These are phyloP conservation scores for Malania oleifera DNA, from an alignment of 164 flowering plant genomes.

Conservation along the genomic window DNA sequence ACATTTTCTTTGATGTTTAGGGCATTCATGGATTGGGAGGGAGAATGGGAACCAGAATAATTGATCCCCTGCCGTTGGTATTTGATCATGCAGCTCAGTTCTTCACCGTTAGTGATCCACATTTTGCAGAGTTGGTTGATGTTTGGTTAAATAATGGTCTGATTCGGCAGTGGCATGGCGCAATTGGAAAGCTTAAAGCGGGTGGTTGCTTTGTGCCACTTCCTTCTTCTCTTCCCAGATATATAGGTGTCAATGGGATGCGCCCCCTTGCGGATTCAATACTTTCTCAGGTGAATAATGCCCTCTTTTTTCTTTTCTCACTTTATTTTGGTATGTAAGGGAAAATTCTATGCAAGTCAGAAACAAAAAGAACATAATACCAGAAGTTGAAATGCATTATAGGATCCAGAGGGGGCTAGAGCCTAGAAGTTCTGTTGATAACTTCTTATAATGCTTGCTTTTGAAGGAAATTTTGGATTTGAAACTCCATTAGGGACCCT, in stretches of 20 bases:
- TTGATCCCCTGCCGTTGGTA: conserved; percentile 55
- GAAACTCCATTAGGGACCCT: too few species aligned
- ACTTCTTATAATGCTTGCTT: too few species aligned
- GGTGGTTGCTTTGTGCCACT: conserved; percentile 64
- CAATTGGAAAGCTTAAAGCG: conserved; percentile 73
- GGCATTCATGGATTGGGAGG: conserved; percentile 95
- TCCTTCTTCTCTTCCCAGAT: conserved; percentile 58
- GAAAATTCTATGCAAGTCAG: background rate
- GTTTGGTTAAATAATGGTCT: conserved; percentile 70
- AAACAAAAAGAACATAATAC: background rate
- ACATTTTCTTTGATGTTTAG: conserved; percentile 28
- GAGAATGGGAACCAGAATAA: conserved; percentile 88
- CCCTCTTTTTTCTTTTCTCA: background rate
- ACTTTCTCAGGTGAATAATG: conserved; percentile 49
- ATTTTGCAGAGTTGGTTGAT: conserved; percentile 65
- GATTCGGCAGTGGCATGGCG: conserved; percentile 63
- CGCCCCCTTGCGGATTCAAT: conserved; percentile 89
- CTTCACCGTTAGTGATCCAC: conserved; percentile 71
- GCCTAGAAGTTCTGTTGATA: too few species aligned
- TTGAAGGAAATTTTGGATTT: too few species aligned
- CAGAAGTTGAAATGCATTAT: too few species aligned
- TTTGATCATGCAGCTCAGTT: conserved; percentile 98
- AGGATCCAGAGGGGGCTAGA: too few species aligned
- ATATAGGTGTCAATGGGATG: conserved; percentile 82
- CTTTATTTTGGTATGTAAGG: background rate